Evolutionary conservation across 805 yeast genomes (phyloP), one percentile per base, ranked within the genome.

Genomic region (Nematodospora valgi): DNA sequence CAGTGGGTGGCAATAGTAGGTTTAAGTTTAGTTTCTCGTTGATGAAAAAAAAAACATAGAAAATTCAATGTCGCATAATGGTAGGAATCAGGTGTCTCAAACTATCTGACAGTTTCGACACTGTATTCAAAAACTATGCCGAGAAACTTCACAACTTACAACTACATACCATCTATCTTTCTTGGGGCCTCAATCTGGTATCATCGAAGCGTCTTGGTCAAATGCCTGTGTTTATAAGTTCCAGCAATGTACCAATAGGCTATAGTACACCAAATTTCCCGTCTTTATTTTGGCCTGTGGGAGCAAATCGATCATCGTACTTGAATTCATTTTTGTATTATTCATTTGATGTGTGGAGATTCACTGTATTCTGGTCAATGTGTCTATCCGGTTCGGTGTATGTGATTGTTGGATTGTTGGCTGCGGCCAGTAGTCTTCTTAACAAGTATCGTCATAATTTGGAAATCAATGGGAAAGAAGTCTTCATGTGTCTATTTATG

Each of bases 231-330:
- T 57, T 57, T 37, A 46, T 57, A 8, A 47, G 55, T n/a, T 63
- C 73, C 11, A 60, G 67, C 14, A 74, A 74, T 45, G 67, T 79
- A 1, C 96, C 97, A 2, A 77, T 86, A 5, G 96, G 96, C 21
- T 91, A 91, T 59, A 62, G 65, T 9, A 68, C 80, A 1, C 98
- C 98, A 1, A 37, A 49, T 11, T 91, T 89, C 49, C 98, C 98
- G 4, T 80, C 94, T 3, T 58, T 91, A 20, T 72, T 68, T 49
- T 82, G 88, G 84, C 95, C 95, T 0, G 45, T 76, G 2, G 70
- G 70, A 1, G 32, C 52, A 11, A 55, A 60, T 9, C 51, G 59
- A 23, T 56, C 63, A 2, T 42, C 50, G 12, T 78, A 67, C 51
- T 57, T 62, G 19, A 49, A 69, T 5, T 71, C 87, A 23, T 78